Evolutionary conservation across 371 early-diverging fungal species (phyloP).

Genomic region (Gilbertella persicaria): DNA sequence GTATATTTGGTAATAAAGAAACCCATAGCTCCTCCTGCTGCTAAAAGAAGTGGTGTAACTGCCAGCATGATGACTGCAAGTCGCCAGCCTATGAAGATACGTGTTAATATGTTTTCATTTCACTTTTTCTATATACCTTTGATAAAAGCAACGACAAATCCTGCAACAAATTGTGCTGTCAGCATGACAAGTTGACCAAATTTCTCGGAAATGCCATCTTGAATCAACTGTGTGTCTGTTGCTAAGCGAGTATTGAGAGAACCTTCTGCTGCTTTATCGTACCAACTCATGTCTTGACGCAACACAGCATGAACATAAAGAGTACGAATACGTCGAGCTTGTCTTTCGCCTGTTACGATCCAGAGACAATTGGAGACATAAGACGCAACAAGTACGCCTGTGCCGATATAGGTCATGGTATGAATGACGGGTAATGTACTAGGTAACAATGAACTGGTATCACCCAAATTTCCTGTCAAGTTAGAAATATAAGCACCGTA

Average conservation of each 20-base stretch:
- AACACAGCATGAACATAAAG: slow-evolving; percentile 69
- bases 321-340: slow-evolving; percentile 35
- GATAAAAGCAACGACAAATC: slow-evolving; percentile 60
- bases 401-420: slow-evolving; percentile 39
- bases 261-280: slow-evolving; percentile 66
- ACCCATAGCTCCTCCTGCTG: slow-evolving; percentile 61
- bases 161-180: slow-evolving; percentile 27
- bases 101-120: slow-evolving; percentile 22
- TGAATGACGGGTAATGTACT: slow-evolving; percentile 21
- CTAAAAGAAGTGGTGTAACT: slow-evolving; percentile 60
- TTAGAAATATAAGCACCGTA: slow-evolving; percentile 35
- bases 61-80: slow-evolving; percentile 73
- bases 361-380: slow-evolving; percentile 38
- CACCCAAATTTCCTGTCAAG: neutral
- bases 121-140: slow-evolving; percentile 17
- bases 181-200: slow-evolving; percentile 70
- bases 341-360: slow-evolving; percentile 34
- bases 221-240: slow-evolving; percentile 72
- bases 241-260: slow-evolving; percentile 70
- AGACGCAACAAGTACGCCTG: slow-evolving; percentile 26
- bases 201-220: slow-evolving; percentile 86
- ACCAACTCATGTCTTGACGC: slow-evolving; percentile 86
- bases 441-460: slow-evolving; percentile 6
- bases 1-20: slow-evolving; percentile 57
- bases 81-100: slow-evolving; percentile 60